A percentile compares a stretch with the other conserved stretches of the same genome.
Conservation (phyloP, 768 basidiomycete genomes). For the Rhodotorula toruloides region DNA sequence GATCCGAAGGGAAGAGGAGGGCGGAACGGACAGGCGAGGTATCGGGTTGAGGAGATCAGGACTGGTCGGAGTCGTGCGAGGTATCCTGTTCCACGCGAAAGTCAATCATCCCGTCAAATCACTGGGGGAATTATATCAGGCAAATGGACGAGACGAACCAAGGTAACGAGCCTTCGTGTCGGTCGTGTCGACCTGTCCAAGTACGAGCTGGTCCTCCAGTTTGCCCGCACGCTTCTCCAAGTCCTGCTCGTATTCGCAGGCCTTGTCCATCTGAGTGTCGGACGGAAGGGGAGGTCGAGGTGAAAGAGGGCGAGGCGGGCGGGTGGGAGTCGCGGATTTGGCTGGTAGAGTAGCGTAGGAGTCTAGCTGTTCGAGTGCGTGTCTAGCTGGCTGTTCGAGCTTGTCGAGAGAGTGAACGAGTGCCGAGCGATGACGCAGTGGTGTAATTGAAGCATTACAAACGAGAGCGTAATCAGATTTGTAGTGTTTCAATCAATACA, state of each 20-base stretch:
- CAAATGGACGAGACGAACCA: constrained; percentile 1
- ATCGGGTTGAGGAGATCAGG: constrained; percentile 62
- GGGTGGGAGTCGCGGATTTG: too few relatives aligned
- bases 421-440: too few relatives aligned
- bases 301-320: not conserved
- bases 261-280: not conserved
- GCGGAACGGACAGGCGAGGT: constrained; percentile 62
- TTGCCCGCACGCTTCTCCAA: constrained; percentile 29
- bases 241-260: not conserved
- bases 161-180: constrained; percentile 57
- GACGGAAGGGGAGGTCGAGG: not conserved
- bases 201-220: constrained; percentile 51
- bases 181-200: constrained; percentile 60
- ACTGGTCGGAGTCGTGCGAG: constrained; percentile 72
- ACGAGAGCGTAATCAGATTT: too few relatives aligned
- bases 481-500: too few relatives aligned
- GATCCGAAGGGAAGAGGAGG: not conserved
- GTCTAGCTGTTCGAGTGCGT: too few relatives aligned
- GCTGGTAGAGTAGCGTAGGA: too few relatives aligned
- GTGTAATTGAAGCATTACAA: too few relatives aligned
- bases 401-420: too few relatives aligned
- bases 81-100: constrained; percentile 65
- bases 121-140: not conserved
- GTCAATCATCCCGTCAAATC: too few relatives aligned
- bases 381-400: too few relatives aligned